Evolutionary conservation across 1,284 basidiomycete species (phyloP).

Genomic region (Fomitiporia mediterranea): DNA sequence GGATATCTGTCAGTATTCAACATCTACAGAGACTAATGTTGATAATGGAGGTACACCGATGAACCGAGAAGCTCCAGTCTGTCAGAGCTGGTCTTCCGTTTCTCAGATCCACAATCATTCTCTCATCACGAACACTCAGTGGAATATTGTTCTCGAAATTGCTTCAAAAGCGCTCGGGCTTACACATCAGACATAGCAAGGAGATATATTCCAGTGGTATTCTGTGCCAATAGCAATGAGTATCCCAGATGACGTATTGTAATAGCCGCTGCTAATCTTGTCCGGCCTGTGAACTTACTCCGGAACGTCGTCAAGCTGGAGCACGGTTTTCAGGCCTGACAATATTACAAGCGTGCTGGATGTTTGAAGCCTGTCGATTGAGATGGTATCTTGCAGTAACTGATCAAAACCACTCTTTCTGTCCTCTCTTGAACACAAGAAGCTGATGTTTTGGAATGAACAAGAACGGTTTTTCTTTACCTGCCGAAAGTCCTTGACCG

Average conservation of each 20-base stretch:
- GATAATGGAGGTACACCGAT: conserved; percentile 47
- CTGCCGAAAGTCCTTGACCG: conserved; percentile 23
- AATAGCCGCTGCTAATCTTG: conserved; percentile 39
- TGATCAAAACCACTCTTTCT: conserved; percentile 5
- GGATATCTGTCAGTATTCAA: too few relatives aligned
- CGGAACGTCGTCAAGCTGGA: conserved; percentile 36
- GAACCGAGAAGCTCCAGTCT: conserved; percentile 54
- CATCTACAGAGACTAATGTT: too few relatives aligned
- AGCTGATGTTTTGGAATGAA: too few relatives aligned
- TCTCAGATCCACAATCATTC: conserved; percentile 36
- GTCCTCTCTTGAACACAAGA: neutral
- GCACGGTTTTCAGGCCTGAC: conserved; percentile 37
- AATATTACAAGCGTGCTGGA: neutral
- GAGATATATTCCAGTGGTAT: conserved; percentile 59
- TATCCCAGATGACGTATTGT: neutral
- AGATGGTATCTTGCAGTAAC: conserved; percentile 9
- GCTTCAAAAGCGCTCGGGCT: conserved; percentile 49
- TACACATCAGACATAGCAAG: conserved; percentile 43
- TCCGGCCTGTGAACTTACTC: conserved; percentile 63
- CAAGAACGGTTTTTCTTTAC: neutral
- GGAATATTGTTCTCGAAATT: conserved; percentile 43
- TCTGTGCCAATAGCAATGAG: conserved; percentile 31
- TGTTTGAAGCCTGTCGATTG: neutral
- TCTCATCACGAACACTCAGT: conserved; percentile 42
- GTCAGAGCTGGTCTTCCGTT: conserved; percentile 43